These are phyloP conservation scores for Borovskyia barvae DNA, from an alignment of 208 protist genomes.

Conservation along the genomic window DNA sequence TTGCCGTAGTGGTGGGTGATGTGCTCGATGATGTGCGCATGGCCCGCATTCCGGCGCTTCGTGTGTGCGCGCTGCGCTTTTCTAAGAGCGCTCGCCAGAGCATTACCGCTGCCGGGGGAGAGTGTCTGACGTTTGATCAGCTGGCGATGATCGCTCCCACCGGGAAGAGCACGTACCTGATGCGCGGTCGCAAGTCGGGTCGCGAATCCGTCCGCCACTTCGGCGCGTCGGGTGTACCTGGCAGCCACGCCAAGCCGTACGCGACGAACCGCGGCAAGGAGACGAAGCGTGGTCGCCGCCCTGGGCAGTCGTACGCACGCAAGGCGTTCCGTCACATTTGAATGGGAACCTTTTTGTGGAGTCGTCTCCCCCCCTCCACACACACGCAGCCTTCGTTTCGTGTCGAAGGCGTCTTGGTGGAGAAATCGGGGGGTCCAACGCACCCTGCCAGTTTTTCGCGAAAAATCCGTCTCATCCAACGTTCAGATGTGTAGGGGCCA, in stretches of 20 bases:
- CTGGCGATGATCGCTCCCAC: slow-evolving; percentile 93
- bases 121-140: slow-evolving; percentile 99
- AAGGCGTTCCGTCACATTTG: slow-evolving; percentile 81
- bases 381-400: too few relatives aligned
- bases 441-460: too few relatives aligned
- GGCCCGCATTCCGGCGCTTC: slow-evolving; percentile 93
- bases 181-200: slow-evolving; percentile 94
- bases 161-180: slow-evolving; percentile 97
- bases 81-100: slow-evolving; percentile 97
- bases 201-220: slow-evolving; percentile 99
- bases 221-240: slow-evolving; percentile 96
- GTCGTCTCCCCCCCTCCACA: too few relatives aligned
- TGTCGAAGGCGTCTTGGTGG: too few relatives aligned
- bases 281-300: slow-evolving; percentile 92
- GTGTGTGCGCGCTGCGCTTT: slow-evolving; percentile 98
- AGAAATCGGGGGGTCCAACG: too few relatives aligned
- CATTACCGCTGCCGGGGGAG: slow-evolving; percentile 98
- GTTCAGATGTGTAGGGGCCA: too few relatives aligned
- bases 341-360: too few relatives aligned
- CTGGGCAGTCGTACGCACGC: slow-evolving; percentile 81
- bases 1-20: slow-evolving; percentile 98
- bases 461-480: too few relatives aligned
- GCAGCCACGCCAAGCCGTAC: slow-evolving; percentile 90
- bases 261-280: slow-evolving; percentile 87
- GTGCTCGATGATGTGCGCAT: slow-evolving; percentile 99